phyloP scores from a whole-genome alignment of 2,329 filamentous ascomycete species.

The Claviceps spartinae region DNA sequence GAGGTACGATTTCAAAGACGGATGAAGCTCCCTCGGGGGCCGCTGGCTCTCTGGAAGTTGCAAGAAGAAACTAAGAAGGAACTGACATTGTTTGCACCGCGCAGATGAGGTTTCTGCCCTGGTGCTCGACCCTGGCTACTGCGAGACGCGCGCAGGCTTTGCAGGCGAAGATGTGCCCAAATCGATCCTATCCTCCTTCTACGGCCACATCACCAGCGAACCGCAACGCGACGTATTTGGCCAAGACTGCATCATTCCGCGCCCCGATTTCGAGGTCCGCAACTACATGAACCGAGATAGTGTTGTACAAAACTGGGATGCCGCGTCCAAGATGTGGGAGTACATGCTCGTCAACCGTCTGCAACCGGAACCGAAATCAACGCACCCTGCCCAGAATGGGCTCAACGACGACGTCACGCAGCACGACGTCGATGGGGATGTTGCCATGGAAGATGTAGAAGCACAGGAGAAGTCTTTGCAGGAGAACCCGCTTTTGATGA shows the following conservation, averaged over 20 bases:
- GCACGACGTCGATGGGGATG: conserved; percentile 48
- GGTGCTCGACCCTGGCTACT: conserved; percentile 89
- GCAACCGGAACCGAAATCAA: conserved; percentile 55
- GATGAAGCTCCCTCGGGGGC: neutral
- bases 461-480: conserved; percentile 63
- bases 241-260: conserved; percentile 77
- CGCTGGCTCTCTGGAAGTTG: too few species aligned
- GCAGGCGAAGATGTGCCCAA: conserved; percentile 97
- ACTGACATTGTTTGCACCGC: neutral
- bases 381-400: conserved; percentile 60
- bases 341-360: conserved; percentile 80
- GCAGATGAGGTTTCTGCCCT: conserved; percentile 94
- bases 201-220: conserved; percentile 46
- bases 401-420: conserved; percentile 55
- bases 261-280: conserved; percentile 64
- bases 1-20: conserved; percentile 30
- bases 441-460: conserved; percentile 41
- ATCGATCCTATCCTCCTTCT: conserved; percentile 81
- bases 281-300: conserved; percentile 88
- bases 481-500: conserved; percentile 86
- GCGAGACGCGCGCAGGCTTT: conserved; percentile 83
- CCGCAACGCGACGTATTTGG: conserved; percentile 57
- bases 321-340: conserved; percentile 80
- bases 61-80: neutral
- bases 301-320: conserved; percentile 93